Percentiles rank a stretch among this genome's conserved stretches.
Evolutionary conservation across 768 basidiomycete species (phyloP).

Genomic region (Dentipellis fragilis): DNA sequence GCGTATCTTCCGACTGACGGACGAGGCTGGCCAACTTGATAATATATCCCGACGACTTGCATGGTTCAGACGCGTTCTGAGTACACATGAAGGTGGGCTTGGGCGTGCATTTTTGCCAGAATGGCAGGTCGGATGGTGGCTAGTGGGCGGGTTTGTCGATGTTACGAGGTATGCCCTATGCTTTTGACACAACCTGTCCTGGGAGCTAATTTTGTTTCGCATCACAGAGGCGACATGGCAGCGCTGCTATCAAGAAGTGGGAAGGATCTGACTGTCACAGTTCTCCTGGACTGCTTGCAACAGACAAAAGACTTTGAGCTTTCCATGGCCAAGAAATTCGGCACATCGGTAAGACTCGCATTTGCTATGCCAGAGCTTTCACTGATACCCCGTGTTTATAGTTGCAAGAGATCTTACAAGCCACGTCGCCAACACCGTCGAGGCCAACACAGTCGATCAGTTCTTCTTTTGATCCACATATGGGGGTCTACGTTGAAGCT

Average conservation of each 20-base stretch:
- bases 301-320: slow-evolving; percentile 83
- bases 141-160: slow-evolving; percentile 81
- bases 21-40: slow-evolving; percentile 95
- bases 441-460: slow-evolving; percentile 61
- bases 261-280: slow-evolving; percentile 60
- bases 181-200: not conserved
- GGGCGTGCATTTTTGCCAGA: slow-evolving; percentile 72
- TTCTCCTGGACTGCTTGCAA: slow-evolving; percentile 79
- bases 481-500: slow-evolving; percentile 89
- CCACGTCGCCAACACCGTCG: slow-evolving; percentile 37
- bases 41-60: slow-evolving; percentile 89
- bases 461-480: slow-evolving; percentile 86
- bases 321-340: slow-evolving; percentile 75
- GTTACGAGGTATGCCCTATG: slow-evolving; percentile 59
- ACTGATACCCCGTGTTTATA: slow-evolving; percentile 19
- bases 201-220: not conserved
- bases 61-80: slow-evolving; percentile 84
- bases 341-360: slow-evolving; percentile 44
- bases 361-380: not conserved
- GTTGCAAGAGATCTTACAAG: slow-evolving; percentile 57
- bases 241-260: slow-evolving; percentile 72
- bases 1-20: slow-evolving; percentile 85
- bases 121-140: slow-evolving; percentile 79
- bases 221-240: slow-evolving; percentile 69
- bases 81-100: slow-evolving; percentile 81